Evolutionary conservation across 176 grass and related monocot species (phyloP), one percentile per base, ranked within the genome.

Genomic region (Oryza punctata): DNA sequence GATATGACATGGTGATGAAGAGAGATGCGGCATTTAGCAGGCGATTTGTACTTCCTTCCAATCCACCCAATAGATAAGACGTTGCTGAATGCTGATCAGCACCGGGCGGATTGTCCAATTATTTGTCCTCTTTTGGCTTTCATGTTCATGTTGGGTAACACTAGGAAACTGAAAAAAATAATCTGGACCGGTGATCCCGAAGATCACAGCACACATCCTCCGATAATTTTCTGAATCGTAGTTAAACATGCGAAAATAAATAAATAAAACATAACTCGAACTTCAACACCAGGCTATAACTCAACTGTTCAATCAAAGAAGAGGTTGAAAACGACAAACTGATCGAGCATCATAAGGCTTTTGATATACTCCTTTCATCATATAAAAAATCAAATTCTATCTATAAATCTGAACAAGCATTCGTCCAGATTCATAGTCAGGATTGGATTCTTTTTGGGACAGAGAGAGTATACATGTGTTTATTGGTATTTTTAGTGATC

Each of bases 11-110:
- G 47, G 11, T 3, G 64, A 77, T 61, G 29, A 69, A 4, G 27
- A 60, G 49, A 18, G 82, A 85, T 37, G 73, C 73, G 72, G 82
- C 63, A 69, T 49, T 65, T 35, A 57, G 72, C 30, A 59, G 8
- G 15, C 32, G 73, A 84, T n/a, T 30, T 63, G 24, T 25, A 72
- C 33, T 30, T 41, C 30, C 79, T 60, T 76, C 63, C 63, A 52
- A 76, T 76, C 65, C 24, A 60, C 59, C 50, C 13, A 29, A 8
- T 18, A 25, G 33, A 57, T 23, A 40, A 13, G 7, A 9, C 13
- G 12, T 54, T 9, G 12, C 12, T 19, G 13, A 30, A 45, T 7
- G 16, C 23, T 18, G 9, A 27, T 75, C 4, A 70, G 52, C 7
- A 5, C 52, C 52, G 1, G 60, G 40, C 57, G 61, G 81, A 24